Base-by-base conservation (phyloP, 2,329 filamentous ascomycete species). In the Aureobasidium sp. region DNA sequence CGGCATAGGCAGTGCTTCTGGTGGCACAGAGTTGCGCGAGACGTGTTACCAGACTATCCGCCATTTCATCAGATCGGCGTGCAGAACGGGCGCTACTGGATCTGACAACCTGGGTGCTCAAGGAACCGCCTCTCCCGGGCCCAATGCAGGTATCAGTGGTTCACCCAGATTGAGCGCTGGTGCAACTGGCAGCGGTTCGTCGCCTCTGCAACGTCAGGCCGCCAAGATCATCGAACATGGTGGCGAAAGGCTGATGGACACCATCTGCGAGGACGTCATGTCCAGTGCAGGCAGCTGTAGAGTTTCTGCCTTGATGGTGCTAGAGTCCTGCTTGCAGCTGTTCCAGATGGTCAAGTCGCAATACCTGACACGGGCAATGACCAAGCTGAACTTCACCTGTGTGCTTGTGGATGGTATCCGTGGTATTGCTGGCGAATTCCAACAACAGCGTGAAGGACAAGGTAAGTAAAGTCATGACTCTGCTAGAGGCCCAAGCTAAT, bases 181-280 rank as follows among this genome's bases (percentile, higher is more conserved):
- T 29, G 66, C 67, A 19, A 64, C 74, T 52, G 66, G 70, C 19
- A 78, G 76, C 8, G 73, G 73, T 22, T 48, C 37, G 15, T 64
- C 64, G 12, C 37, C 73, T 14, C 70, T 77, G 58, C 75, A 73
- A 27, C 74, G 75, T 50, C 81, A 85, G 64, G 84, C 76, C 52
- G 48, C 49, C 35, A 62, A 62, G 29, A 62, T 60, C 5, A 49
- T 95, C 67, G 91, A 90, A 72, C 85, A 87, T 5, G 86, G 91
- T 48, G 92, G 94, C 42, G 89, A 91, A 68, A 83, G 89, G 60
- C 79, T 97, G 42, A 82, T 97, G 64, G 91, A 93, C 68, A 85
- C 91, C 29, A 81, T 97, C 47, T 97, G 92, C 71, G 94, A 99
- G 70, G 94, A 99, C 76, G 92, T 91, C 22, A 93, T 92, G 72